Evolutionary conservation across 257 asterid species (phyloP), one percentile per base, ranked within the genome.

Genomic region (Cinchona pubescens): DNA sequence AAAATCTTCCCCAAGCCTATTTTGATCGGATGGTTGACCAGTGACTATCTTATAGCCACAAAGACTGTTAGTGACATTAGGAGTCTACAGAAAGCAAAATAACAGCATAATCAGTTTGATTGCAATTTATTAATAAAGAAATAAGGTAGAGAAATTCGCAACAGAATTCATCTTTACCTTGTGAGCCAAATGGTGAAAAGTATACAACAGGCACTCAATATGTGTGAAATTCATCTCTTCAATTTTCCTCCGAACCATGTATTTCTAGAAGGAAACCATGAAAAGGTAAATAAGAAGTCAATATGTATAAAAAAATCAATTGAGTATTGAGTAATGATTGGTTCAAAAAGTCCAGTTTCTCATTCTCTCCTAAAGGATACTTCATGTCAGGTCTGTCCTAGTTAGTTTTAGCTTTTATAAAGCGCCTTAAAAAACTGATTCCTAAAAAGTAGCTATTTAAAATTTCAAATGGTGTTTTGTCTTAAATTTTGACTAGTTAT

Each of bases 21-120:
- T n/a, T n/a, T n/a, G n/a, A n/a, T 94, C 98, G 69, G 98, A 94
- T 76, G 98, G 97, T 76, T 94, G 98, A 9, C 98, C 97, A 40
- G 98, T 90, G 70, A 94, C 96, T 63, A 94, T 90, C 91, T 89
- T 92, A 86, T 87, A 94, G 82, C 98, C 97, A 75, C 98, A 94
- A 70, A 91, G 92, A 86, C 97, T 88, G 79, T 94, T 94, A 42
- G 97, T 86, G 70, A 94, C 87, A 82, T 92, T 94, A 73, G 97
- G 97, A 80, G 95, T 83, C 99, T 94, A 79, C 71, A 82, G 51
- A 69, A 84, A 78, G 78, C 67, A 48, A 60, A 77, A 35, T n/a
- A 58, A 61, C 37, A 60, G 32, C 43, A 38, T 27, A 42, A 69
- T 71, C 61, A 71, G 73, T 32, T 48, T 56, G n/a, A 40, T 15